Conservation (phyloP, 2,329 filamentous ascomycete species). For the Hypoxylon sp. region DNA sequence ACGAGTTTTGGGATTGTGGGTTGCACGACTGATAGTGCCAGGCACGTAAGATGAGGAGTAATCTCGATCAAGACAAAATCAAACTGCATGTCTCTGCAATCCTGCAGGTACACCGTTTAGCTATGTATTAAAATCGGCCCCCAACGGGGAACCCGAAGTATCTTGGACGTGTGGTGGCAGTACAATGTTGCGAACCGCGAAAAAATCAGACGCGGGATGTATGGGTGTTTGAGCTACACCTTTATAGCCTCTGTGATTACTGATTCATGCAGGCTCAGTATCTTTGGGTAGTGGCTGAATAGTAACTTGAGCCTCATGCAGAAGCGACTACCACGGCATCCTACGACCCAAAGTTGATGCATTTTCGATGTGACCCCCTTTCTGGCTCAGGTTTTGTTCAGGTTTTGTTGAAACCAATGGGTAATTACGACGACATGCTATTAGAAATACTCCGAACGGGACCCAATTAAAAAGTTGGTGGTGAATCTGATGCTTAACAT, state of each 20-base stretch:
- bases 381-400: not conserved
- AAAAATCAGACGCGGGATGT: slow-evolving; percentile 9
- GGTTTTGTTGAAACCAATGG: not conserved
- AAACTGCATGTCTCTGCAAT: slow-evolving; percentile 36
- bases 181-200: slow-evolving; percentile 4
- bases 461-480: not conserved
- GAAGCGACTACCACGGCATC: slow-evolving; percentile 16
- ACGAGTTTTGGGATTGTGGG: slow-evolving; percentile 21
- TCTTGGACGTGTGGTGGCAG: not conserved
- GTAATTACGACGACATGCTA: too few species aligned
- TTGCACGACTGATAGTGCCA: slow-evolving; percentile 32
- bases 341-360: slow-evolving; percentile 11
- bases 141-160: slow-evolving; percentile 26
- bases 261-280: not conserved
- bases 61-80: slow-evolving; percentile 32
- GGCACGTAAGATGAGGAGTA: slow-evolving; percentile 33
- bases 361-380: slow-evolving; percentile 8
- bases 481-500: not conserved
- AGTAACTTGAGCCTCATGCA: slow-evolving; percentile 31
- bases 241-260: slow-evolving; percentile 2
- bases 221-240: slow-evolving; percentile 3
- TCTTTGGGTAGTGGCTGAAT: slow-evolving; percentile 5
- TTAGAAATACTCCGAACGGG: not conserved
- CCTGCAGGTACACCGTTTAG: slow-evolving; percentile 32
- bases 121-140: slow-evolving; percentile 26